A percentile compares a stretch with the other conserved stretches of the same genome.
phyloP scores from a whole-genome alignment of 2,329 filamentous ascomycete genomes.

The Xylaria sp. region DNA sequence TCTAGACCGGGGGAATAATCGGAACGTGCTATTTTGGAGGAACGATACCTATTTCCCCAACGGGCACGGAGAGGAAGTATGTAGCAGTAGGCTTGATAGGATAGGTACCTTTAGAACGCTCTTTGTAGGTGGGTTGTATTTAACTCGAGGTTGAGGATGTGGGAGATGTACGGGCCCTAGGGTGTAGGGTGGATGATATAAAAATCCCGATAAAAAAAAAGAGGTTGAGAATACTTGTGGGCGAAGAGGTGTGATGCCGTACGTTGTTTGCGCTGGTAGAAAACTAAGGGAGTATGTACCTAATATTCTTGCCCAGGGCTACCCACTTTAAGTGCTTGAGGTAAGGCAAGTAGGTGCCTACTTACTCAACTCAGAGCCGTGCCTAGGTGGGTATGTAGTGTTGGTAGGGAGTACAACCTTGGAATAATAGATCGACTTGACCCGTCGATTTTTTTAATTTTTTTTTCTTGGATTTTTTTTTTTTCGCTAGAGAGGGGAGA shows the following conservation, averaged over 20 bases:
- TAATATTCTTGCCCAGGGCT: background rate
- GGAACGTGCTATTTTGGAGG: conserved; percentile 28
- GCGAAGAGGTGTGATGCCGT: conserved; percentile 2
- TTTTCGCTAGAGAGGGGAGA: background rate
- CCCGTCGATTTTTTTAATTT: conserved; percentile 10
- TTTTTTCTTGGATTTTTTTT: background rate
- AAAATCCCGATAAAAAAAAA: conserved; percentile 16
- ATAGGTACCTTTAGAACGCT: conserved; percentile 3
- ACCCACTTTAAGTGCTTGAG: too few relatives aligned
- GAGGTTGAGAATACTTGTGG: conserved; percentile 27
- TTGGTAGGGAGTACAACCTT: background rate
- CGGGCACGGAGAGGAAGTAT: conserved; percentile 28
- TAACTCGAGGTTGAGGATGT: conserved; percentile 27
- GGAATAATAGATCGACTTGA: background rate
- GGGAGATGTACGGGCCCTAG: conserved; percentile 23
- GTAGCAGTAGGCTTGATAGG: background rate
- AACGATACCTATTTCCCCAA: conserved; percentile 33
- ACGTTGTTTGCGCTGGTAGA: background rate
- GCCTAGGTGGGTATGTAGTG: conserved; percentile 3
- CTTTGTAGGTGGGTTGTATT: conserved; percentile 13
- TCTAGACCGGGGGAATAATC: conserved; percentile 29
- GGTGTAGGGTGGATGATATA: conserved; percentile 19
- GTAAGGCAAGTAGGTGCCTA: background rate
- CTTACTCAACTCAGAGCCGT: background rate
- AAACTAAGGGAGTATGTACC: background rate